Evolutionary conservation across 2,329 filamentous ascomycete genomes (phyloP), one percentile per base, ranked within the genome.

Genomic region (Aspergillus bombycis): DNA sequence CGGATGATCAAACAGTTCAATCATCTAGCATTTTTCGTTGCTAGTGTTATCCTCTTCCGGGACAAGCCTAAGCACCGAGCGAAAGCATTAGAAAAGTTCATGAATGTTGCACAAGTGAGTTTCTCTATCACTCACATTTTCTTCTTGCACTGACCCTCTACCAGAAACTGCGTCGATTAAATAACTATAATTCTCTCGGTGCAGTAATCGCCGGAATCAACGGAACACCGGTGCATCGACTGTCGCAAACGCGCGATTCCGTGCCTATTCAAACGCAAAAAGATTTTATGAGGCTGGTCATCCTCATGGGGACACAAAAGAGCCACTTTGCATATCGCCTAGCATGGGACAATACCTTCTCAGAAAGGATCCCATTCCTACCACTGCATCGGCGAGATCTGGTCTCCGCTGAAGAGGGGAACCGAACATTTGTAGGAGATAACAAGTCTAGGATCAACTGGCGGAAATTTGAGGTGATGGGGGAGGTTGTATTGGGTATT

Each of bases 101-200:
- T 98, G 92, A 87, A 86, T 58, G 89, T 99, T 70, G 94, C 94
- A 41, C 80, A 79, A 75, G 81, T 82, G 68, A 62, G 76, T 21
- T 70, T 36, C 53, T n/a, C 2, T 36, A 19, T 43, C 55, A 4
- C 43, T 54, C 26, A 16, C 19, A 19, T 3, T 11, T 19, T 30
- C 11, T 12, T 32, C 6, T 3, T 28, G 53, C 59, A 21, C 38
- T 53, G 38, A 48, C 41, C 67, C 53, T 52, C 60, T 23, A 32
- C 38, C 50, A 90, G 72, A 94, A 93, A 80, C 83, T 99, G 57
- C 91, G 95, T 45, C 90, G 94, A 73, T 81, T 97, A 65, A 97
- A 98, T 82, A 98, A 99, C 78, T 99, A 98, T 83, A 98, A 98
- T 75, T 91, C 93, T 0, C 83, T 99, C 1, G 94, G 94, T n/a